Evolutionary conservation across 257 asterid species (phyloP).

Genomic region (Fraxinus anomala): DNA sequence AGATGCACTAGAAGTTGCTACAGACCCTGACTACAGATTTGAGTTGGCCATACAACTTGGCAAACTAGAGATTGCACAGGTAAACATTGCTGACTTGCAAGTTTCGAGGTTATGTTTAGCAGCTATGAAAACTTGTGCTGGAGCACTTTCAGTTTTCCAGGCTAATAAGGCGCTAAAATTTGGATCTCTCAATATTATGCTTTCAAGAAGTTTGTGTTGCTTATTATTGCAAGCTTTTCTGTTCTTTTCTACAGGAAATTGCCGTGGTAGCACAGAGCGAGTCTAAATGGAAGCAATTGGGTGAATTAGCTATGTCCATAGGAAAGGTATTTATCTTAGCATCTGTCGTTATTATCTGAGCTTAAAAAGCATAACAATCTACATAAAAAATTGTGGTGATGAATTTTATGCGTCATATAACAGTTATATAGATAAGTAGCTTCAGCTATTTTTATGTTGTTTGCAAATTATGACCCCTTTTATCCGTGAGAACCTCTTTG

Average conservation of each 20-base stretch:
- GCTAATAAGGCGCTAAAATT: constrained; percentile 9
- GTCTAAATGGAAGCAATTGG: constrained; percentile 96
- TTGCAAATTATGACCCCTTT: not conserved
- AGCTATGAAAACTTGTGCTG: not conserved
- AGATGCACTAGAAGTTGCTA: constrained; percentile 92
- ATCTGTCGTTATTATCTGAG: constrained; percentile 23
- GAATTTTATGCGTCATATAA: no score
- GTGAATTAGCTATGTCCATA: constrained; percentile 91
- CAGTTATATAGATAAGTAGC: not conserved
- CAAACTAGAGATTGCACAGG: constrained; percentile 88
- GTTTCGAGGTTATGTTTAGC: constrained; percentile 5
- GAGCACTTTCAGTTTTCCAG: constrained; percentile 9
- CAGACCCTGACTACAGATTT: constrained; percentile 94
- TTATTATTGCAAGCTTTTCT: constrained; percentile 21
- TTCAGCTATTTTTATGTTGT: constrained; percentile 8
- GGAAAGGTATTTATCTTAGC: constrained; percentile 63
- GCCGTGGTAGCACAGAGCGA: constrained; percentile 76
- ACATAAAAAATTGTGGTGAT: no score
- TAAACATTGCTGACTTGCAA: constrained; percentile 30
- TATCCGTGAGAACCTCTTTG: not conserved
- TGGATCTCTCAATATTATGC: constrained; percentile 10
- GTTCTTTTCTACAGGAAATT: constrained; percentile 64
- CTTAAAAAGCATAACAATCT: constrained; percentile 7
- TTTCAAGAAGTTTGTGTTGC: constrained; percentile 13
- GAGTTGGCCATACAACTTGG: constrained; percentile 94